phyloP scores from a whole-genome alignment of 2,329 filamentous ascomycete genomes.

The Colletotrichum eremochloae region DNA sequence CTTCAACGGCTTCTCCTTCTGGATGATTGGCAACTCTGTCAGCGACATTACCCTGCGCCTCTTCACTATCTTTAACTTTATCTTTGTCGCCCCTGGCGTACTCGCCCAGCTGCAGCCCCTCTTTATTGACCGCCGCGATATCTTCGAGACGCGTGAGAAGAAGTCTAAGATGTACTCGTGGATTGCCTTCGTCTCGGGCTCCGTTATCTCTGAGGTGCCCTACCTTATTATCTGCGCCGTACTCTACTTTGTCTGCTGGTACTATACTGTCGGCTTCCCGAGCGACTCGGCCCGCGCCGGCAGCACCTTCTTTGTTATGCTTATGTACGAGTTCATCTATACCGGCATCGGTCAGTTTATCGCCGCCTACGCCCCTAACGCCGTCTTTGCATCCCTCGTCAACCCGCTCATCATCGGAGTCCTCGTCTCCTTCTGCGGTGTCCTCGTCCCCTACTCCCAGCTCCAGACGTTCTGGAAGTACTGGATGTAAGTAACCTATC shows the following conservation, averaged over 20 bases:
- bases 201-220: conserved; percentile 63
- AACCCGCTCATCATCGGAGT: conserved; percentile 69
- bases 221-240: conserved; percentile 60
- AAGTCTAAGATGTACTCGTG: conserved; percentile 73
- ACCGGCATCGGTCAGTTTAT: conserved; percentile 73
- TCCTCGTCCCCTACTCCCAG: conserved; percentile 75
- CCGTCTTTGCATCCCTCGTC: conserved; percentile 69
- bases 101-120: conserved; percentile 71
- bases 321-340: conserved; percentile 72
- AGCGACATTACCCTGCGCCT: conserved; percentile 66
- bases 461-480: conserved; percentile 77
- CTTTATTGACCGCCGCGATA: conserved; percentile 68
- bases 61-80: conserved; percentile 67
- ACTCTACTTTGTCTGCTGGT: conserved; percentile 68
- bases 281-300: conserved; percentile 60
- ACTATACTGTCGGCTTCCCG: conserved; percentile 69
- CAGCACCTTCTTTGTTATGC: conserved; percentile 65
- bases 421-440: conserved; percentile 80
- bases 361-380: conserved; percentile 73
- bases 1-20: conserved; percentile 74
- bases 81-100: conserved; percentile 71
- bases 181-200: conserved; percentile 69
- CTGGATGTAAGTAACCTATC: conserved; percentile 55
- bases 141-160: conserved; percentile 71
- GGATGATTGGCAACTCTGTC: conserved; percentile 67